These are phyloP conservation scores for Zygotorulaspora chibaensis DNA, from an alignment of 805 yeast genomes.

Conservation along the genomic window DNA sequence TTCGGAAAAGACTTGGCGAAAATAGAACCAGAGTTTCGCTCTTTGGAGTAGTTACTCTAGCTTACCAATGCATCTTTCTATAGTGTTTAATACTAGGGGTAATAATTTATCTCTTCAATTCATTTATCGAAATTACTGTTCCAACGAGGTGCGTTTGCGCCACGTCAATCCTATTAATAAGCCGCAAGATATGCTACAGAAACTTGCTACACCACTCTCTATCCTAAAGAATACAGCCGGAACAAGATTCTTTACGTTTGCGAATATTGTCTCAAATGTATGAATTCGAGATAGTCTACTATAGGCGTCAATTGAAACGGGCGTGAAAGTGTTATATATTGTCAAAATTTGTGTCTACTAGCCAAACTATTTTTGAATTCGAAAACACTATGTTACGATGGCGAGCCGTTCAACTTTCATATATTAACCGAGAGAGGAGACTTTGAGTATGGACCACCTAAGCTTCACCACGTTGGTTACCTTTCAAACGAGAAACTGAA, in stretches of 20 bases:
- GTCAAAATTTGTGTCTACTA: constrained; percentile 84
- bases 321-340: constrained; percentile 69
- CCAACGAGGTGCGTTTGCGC: too few species aligned
- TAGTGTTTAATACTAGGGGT: background rate
- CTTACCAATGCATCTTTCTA: background rate
- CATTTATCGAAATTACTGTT: constrained; percentile 1
- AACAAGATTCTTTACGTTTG: constrained; percentile 67
- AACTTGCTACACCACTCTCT: constrained; percentile 89
- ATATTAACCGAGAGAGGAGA: constrained; percentile 59
- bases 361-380: constrained; percentile 88
- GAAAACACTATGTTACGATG: constrained; percentile 89
- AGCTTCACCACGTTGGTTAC: constrained; percentile 88
- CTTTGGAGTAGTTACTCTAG: background rate
- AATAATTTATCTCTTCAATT: background rate
- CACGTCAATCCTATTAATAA: too few species aligned
- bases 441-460: constrained; percentile 38
- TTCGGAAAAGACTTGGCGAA: background rate
- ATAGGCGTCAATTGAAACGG: constrained; percentile 82
- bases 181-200: too few species aligned
- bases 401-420: constrained; percentile 91
- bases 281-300: constrained; percentile 61
- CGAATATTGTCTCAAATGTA: constrained; percentile 78
- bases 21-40: background rate
- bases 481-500: constrained; percentile 82
- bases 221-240: constrained; percentile 77